Percentiles rank a stretch among this genome's conserved stretches.
phyloP scores from a whole-genome alignment of 2,329 filamentous ascomycete species.

The Curvularia hawaiiensis region DNA sequence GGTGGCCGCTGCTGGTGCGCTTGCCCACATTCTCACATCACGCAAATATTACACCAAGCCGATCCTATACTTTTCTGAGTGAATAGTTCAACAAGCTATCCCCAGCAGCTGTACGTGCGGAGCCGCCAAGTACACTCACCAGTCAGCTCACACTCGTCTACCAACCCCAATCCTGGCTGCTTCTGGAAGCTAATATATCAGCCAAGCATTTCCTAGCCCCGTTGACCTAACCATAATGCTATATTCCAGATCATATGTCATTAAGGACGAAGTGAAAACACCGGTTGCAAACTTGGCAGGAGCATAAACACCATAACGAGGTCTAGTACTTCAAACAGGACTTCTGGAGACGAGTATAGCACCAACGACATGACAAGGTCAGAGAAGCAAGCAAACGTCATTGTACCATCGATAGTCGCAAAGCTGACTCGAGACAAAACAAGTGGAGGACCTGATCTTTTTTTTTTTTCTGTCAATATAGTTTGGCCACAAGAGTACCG shows the following conservation, averaged over 20 bases:
- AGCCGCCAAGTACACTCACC: conserved; percentile 2
- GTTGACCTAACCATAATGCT: too few species aligned
- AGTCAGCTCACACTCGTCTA: conserved; percentile 13
- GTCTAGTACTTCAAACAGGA: not conserved
- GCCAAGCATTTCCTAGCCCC: too few species aligned
- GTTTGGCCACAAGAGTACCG: not conserved
- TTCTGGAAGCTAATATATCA: too few species aligned
- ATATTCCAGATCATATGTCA: too few species aligned
- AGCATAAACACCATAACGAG: too few species aligned
- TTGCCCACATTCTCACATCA: too few species aligned
- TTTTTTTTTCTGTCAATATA: not conserved
- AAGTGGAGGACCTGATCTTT: conserved; percentile 3
- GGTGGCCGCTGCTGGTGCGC: conserved; percentile 24
- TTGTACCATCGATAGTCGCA: not conserved
- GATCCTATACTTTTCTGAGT: not conserved
- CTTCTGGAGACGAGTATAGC: not conserved
- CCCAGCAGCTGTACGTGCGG: not conserved
- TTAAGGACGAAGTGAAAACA: too few species aligned
- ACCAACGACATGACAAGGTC: not conserved
- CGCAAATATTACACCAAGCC: too few species aligned
- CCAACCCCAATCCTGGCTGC: conserved; percentile 4
- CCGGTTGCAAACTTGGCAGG: too few species aligned
- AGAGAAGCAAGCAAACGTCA: not conserved
- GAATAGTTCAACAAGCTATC: conserved; percentile 10
- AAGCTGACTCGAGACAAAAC: not conserved